Base-by-base conservation (phyloP, 2,329 filamentous ascomycete genomes). In the Zarea fungicola region DNA sequence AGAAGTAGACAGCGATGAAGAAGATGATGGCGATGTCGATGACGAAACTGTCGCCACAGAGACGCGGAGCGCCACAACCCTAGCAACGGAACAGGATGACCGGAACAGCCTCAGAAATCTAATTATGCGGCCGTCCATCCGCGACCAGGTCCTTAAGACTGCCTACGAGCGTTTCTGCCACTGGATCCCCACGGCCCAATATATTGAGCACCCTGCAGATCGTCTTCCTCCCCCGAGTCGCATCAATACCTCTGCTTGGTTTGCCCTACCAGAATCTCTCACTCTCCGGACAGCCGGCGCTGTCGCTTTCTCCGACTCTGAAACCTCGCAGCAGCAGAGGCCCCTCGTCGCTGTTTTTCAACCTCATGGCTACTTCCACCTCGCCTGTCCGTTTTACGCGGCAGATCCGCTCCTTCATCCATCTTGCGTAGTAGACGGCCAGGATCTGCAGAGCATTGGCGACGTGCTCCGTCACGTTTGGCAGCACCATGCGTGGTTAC, bases 61-160 rank as follows among this genome's bases (percentile, higher is more conserved):
- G n/a, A 41, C 35, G 13, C 44, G 26, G 35, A 47, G 35, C 44
- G 39, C 25, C 43, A 46, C 32, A 13, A 46, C 43, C 14, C 22
- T 46, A 6, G n/a, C 44, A 19, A 28, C 35, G 6, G 36, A 40
- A 2, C 18, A 19, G 18, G 43, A 39, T 26, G 14, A 23, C 35
- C 5, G 18, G 26, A n/a, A n/a, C 25, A 26, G n/a, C 10, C 18
- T 26, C 26, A 31, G 8, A 10, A 28, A 14, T 25, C 18, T 31
- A 9, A 26, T 47, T 6, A 31, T 40, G 34, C 35, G 25, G 44
- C 18, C 25, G 4, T 14, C 19, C 14, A 21, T 39, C 22, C 35
- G 34, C 3, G 44, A 47, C 2, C 25, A 14, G 14, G 19, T 47
- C 10, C 26, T 47, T 14, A 5, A 13, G 11, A 47, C 14, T 3